These are phyloP conservation scores for Plenodomus tracheiphilus DNA, from an alignment of 2,329 filamentous ascomycete species.

Conservation along the genomic window DNA sequence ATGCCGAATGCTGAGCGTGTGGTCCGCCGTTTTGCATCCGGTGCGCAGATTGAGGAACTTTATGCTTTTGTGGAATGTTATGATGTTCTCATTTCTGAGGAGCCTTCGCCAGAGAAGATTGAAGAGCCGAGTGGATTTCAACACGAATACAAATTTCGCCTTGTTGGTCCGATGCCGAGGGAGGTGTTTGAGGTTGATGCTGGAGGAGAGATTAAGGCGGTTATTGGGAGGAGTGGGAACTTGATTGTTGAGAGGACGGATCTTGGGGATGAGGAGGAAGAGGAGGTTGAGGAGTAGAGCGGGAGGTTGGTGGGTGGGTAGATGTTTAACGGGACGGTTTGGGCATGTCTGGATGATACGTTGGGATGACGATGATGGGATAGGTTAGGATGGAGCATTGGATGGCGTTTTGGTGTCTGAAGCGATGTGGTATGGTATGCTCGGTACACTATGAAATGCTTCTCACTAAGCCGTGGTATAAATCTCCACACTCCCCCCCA, in stretches of 20 bases:
- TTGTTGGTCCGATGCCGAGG: conserved; percentile 84
- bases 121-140: conserved; percentile 68
- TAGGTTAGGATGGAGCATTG: too few relatives aligned
- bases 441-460: too few relatives aligned
- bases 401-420: too few relatives aligned
- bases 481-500: too few relatives aligned
- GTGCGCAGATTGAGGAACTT: conserved; percentile 80
- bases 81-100: conserved; percentile 60
- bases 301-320: too few relatives aligned
- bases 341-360: too few relatives aligned
- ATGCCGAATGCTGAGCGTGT: conserved; percentile 71
- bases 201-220: conserved; percentile 68
- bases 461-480: too few relatives aligned
- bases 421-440: too few relatives aligned
- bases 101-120: conserved; percentile 29
- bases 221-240: conserved; percentile 82
- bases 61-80: conserved; percentile 97
- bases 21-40: conserved; percentile 71
- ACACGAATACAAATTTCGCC: conserved; percentile 81
- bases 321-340: too few relatives aligned
- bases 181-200: conserved; percentile 73
- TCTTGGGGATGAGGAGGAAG: conserved; percentile 59
- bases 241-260: conserved; percentile 79
- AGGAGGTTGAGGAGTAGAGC: conserved; percentile 18
- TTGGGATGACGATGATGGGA: too few relatives aligned